These are phyloP conservation scores for Poronia punctata DNA, from an alignment of 495 filamentous ascomycete species.

Conservation along the genomic window DNA sequence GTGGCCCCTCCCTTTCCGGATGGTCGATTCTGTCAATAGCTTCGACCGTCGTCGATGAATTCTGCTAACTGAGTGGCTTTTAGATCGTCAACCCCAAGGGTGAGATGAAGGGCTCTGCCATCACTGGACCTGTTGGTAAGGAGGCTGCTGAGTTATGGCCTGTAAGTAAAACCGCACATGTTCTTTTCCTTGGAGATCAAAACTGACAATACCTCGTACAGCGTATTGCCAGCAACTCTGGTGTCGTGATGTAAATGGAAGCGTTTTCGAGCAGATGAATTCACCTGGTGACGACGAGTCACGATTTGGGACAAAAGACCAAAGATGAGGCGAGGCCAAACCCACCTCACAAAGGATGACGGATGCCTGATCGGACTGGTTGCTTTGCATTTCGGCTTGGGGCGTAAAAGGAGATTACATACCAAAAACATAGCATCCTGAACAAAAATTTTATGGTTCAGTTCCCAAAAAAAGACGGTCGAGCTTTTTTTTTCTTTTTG, in stretches of 20 bases:
- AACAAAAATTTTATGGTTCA: slow-evolving; percentile 25
- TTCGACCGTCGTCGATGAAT: background rate
- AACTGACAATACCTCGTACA: slow-evolving; percentile 23
- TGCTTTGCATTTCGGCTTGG: slow-evolving; percentile 34
- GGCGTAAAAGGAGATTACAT: slow-evolving; percentile 30
- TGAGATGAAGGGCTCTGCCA: slow-evolving; percentile 99
- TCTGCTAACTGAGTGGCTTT: slow-evolving; percentile 1
- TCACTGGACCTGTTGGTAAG: slow-evolving; percentile 98
- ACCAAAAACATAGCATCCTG: slow-evolving; percentile 30
- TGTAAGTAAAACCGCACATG: slow-evolving; percentile 50
- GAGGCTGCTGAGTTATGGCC: slow-evolving; percentile 99
- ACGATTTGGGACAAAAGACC: slow-evolving; percentile 17
- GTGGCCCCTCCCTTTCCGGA: slow-evolving; percentile 81
- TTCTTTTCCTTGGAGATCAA: too few relatives aligned
- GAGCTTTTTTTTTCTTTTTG: too few relatives aligned
- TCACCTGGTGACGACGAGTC: slow-evolving; percentile 24
- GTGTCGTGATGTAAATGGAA: slow-evolving; percentile 91
- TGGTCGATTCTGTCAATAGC: too few relatives aligned
- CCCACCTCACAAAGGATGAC: slow-evolving; percentile 7
- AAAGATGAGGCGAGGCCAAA: slow-evolving; percentile 7
- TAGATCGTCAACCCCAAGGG: slow-evolving; percentile 99
- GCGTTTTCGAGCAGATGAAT: slow-evolving; percentile 19
- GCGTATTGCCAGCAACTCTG: slow-evolving; percentile 99
- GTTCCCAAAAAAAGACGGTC: slow-evolving; percentile 12
- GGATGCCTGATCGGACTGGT: slow-evolving; percentile 26